Base-by-base conservation (phyloP, 2,329 filamentous ascomycete species). In the Sordariomycetes sp. region DNA sequence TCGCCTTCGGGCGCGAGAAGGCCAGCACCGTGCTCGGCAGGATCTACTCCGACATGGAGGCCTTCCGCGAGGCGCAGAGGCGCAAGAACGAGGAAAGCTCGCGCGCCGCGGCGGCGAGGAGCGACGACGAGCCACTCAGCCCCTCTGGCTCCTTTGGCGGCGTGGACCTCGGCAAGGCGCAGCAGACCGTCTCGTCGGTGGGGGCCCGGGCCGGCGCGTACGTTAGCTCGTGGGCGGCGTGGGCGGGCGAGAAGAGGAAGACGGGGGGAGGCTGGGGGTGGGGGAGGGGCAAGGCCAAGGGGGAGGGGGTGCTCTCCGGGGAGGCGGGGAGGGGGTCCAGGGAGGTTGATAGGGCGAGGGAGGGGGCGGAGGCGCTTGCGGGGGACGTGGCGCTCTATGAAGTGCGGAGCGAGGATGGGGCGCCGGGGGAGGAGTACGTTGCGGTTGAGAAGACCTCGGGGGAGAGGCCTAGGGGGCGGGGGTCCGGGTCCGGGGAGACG, bases 21-120 rank as follows among this genome's bases (percentile, higher is more conserved):
- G 89, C 95, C 1, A 90, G 86, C 22, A 86, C 84, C 4, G 86
- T 94, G 42, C 89, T 96, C 69, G 95, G 87, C 68, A 90, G 84
- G 65, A 76, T 97, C 32, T 97, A 95, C 76, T 82, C 89, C 0
- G 92, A 97, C 64, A 88, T 97, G 71, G 92, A 97, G 70, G 66
- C 67, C 69, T 70, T 77, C 65, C 65, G 75, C 57, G 71, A 79
- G 67, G 69, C 75, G 61, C 67, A 79, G 62, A 59, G 74, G 42
- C 62, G 73, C 57, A 63, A 76, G 45, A 63, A 67, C 54, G 65
- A 80, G 62, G 65, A 78, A 8, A 32, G 28, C 28, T 32, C 28
- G 28, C 3, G 28, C 4, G 28, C 28, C 4, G 28, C 28, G 64
- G 66, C 64, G 63, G 65, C 61, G 62, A 50, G 60, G n/a, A 2